Evolutionary conservation across 148 eudicot genomes (phyloP).

Genomic region (Salicornia ramosissima): DNA sequence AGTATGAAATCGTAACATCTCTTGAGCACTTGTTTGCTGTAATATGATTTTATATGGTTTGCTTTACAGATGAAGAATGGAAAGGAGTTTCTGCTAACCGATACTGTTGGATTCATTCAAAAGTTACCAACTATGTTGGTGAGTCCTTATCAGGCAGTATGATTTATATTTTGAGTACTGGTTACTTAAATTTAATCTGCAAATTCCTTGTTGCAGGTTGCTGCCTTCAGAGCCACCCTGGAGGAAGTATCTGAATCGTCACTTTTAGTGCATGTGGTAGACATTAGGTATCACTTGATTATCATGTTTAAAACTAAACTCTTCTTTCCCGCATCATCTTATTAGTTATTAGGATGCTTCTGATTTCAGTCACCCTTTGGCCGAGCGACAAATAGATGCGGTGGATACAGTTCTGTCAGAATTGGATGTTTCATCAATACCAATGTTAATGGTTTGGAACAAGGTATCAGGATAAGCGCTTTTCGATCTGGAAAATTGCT

Average conservation of each 20-base stretch:
- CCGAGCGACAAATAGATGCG: slow-evolving; percentile 79
- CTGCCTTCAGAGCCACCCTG: slow-evolving; percentile 97
- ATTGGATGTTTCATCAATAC: slow-evolving; percentile 70
- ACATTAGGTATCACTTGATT: slow-evolving; percentile 49
- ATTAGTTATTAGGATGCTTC: slow-evolving; percentile 21
- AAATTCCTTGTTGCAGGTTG: slow-evolving; percentile 55
- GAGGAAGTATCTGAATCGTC: slow-evolving; percentile 96
- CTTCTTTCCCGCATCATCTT: slow-evolving; percentile 3
- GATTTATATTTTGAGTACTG: neutral
- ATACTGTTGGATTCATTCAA: slow-evolving; percentile 97
- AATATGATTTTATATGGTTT: neutral
- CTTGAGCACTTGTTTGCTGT: neutral
- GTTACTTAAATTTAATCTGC: neutral
- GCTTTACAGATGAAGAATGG: slow-evolving; percentile 68
- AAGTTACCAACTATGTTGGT: slow-evolving; percentile 88
- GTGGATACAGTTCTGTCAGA: slow-evolving; percentile 81
- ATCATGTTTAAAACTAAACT: slow-evolving; percentile 3
- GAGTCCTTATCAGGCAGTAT: slow-evolving; percentile 22
- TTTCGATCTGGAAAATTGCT: neutral
- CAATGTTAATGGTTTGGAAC: slow-evolving; percentile 83
- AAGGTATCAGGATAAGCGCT: slow-evolving; percentile 43
- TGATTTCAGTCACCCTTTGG: slow-evolving; percentile 77
- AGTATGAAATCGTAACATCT: slow-evolving; percentile 4
- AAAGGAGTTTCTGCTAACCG: slow-evolving; percentile 84
- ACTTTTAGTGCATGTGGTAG: slow-evolving; percentile 90